Conservation (phyloP, 345 rosid species). For the Bruguiera gymnorhiza region DNA sequence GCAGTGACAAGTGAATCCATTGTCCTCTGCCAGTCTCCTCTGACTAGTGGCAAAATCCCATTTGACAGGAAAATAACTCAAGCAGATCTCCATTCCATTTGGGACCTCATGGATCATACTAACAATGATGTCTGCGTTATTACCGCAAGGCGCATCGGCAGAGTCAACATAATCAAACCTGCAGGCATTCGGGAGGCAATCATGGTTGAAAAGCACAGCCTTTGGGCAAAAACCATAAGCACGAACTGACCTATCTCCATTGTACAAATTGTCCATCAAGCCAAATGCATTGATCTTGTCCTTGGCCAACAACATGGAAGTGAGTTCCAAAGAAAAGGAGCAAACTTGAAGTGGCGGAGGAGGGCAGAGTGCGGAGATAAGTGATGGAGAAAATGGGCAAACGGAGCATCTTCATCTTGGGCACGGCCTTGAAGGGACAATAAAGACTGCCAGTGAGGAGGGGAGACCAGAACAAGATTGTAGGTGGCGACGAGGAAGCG, state of each 20-base stretch:
- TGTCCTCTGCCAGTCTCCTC: conserved; percentile 62
- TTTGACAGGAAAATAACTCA: conserved; percentile 94
- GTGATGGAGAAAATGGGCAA: conserved; percentile 52
- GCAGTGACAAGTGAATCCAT: conserved; percentile 72
- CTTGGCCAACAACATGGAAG: conserved; percentile 51
- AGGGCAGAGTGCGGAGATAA: conserved; percentile 50
- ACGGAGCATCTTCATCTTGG: conserved; percentile 24
- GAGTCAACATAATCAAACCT: conserved; percentile 77
- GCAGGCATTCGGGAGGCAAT: conserved; percentile 98
- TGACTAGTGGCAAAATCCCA: conserved; percentile 49
- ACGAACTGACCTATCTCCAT: conserved; percentile 55
- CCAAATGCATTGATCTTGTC: conserved; percentile 84
- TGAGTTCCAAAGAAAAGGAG: conserved; percentile 43
- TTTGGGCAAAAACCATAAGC: conserved; percentile 74
- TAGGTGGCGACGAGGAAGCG: conserved; percentile 68
- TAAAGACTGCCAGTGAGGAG: conserved; percentile 50
- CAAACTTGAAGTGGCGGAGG: conserved; percentile 20
- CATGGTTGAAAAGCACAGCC: conserved; percentile 80
- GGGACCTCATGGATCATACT: conserved; percentile 88
- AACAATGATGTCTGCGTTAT: conserved; percentile 60
- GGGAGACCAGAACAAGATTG: conserved; percentile 58
- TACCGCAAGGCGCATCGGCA: conserved; percentile 19
- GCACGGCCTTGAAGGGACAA: conserved; percentile 60
- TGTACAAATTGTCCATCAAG: conserved; percentile 60
- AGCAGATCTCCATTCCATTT: conserved; percentile 78